Evolutionary conservation across 805 yeast genomes (phyloP), one percentile per base, ranked within the genome.

Genomic region (Candida schatavii): DNA sequence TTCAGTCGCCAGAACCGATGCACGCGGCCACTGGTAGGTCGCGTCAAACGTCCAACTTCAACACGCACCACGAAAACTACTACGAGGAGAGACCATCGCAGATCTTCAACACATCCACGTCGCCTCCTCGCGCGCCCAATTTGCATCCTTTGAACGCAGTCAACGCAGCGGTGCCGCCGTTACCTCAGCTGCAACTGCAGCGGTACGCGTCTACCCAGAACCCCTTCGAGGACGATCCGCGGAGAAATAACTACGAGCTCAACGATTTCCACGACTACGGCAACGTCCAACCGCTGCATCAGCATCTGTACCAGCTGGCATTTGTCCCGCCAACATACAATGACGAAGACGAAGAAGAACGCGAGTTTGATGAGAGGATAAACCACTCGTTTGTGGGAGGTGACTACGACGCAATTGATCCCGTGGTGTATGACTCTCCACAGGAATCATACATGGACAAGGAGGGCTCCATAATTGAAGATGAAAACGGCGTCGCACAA

Each of bases 291-390:
- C 19, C 53, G 47, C 35, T 40, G 33, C 21, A 44, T 41, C 40
- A 28, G 5, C 39, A 40, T 25, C 44, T 49, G 36, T 67, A 55
- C 44, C 52, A 56, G 42, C 70, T 65, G 50, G 65, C 74, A n/a
- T 70, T 70, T 46, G 74, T 68, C 11, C 73, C 74, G 13, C 64
- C 68, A 49, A 68, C 61, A 13, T 66, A 70, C 44, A 71, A 64
- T 27, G 69, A 61, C 10, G 70, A 66, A 17, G 72, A 67, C 37
- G 61, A 55, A 20, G 74, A 69, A 26, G 70, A 66, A 41, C 47
- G 55, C 13, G 69, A 66, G 38, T 68, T 60, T 37, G 75, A 70
- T 48, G 62, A 63, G 39, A 51, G 55, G 11, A 69, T 70, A 37
- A 67, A 60, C 41, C 69, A 60, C 51, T 62, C 64, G 23, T 62